Percentiles rank a stretch among this genome's conserved stretches.
Conservation (phyloP, 2,329 filamentous ascomycete genomes). For the Arthrobotrys sinensis region DNA sequence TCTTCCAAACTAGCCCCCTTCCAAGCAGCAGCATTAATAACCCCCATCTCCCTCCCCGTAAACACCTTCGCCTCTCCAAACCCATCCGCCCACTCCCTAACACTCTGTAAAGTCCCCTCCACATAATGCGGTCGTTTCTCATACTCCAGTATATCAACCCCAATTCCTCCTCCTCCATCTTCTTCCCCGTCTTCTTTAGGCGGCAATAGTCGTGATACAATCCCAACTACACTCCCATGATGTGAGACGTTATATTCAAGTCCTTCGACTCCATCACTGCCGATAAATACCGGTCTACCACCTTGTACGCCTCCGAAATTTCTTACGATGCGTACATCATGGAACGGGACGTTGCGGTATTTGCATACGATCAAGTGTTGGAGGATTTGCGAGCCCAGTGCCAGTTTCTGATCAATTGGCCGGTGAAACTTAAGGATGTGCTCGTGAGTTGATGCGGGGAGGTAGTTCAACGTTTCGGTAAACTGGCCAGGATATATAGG, state of each 20-base stretch:
- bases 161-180: conserved; percentile 56
- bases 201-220: conserved; percentile 25
- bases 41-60: conserved; percentile 60
- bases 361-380: conserved; percentile 62
- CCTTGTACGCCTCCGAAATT: conserved; percentile 47
- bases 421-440: conserved; percentile 61
- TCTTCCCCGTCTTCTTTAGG: conserved; percentile 28
- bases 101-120: conserved; percentile 48
- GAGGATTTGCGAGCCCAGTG: conserved; percentile 63
- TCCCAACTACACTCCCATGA: conserved; percentile 59
- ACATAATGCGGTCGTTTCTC: conserved; percentile 48
- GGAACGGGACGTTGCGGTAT: conserved; percentile 41
- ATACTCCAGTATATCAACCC: conserved; percentile 44
- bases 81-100: conserved; percentile 61
- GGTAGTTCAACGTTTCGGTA: conserved; percentile 95
- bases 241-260: conserved; percentile 64
- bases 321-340: conserved; percentile 52
- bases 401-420: conserved; percentile 61
- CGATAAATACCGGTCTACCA: conserved; percentile 47
- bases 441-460: conserved; percentile 70
- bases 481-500: conserved; percentile 68
- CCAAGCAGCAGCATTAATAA: conserved; percentile 35
- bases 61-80: conserved; percentile 60
- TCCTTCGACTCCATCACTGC: conserved; percentile 14
- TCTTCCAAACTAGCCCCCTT: not conserved